Evolutionary conservation across 75 land plant species (phyloP).

Genomic region (Picea sitchensis): DNA sequence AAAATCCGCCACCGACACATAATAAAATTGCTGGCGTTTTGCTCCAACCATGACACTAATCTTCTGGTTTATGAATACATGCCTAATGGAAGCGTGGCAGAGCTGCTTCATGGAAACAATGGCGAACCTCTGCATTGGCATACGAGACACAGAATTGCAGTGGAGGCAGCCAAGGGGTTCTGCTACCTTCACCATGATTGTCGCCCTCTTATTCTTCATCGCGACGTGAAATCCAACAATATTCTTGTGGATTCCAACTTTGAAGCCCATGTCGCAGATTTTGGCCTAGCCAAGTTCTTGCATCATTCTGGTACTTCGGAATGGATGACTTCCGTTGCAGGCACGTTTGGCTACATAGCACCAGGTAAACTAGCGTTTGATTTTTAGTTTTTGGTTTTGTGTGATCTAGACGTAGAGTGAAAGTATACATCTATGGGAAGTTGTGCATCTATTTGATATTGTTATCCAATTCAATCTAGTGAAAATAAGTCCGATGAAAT

Average conservation of each 20-base stretch:
- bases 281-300: constrained; percentile 24
- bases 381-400: neutral
- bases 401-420: too few species aligned
- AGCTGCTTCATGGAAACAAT: constrained; percentile 1
- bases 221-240: constrained; percentile 24
- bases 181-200: constrained; percentile 28
- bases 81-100: constrained; percentile 10
- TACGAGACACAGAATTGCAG: constrained; percentile 5
- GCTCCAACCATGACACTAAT: constrained; percentile 24
- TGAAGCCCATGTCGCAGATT: constrained; percentile 24
- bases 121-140: constrained; percentile 6
- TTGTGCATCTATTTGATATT: too few species aligned
- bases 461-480: too few species aligned
- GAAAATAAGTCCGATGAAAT: too few species aligned
- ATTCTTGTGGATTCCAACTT: constrained; percentile 24
- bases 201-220: constrained; percentile 13
- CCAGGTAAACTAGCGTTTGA: constrained; percentile 12
- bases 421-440: too few species aligned
- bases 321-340: constrained; percentile 25
- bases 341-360: constrained; percentile 30
- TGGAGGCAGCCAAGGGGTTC: constrained; percentile 16
- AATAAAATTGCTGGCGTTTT: constrained; percentile 15
- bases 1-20: constrained; percentile 20
- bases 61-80: constrained; percentile 13
- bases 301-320: constrained; percentile 10